Conservation (phyloP, 2,329 filamentous ascomycete species). For the Calonectria pteridis region DNA sequence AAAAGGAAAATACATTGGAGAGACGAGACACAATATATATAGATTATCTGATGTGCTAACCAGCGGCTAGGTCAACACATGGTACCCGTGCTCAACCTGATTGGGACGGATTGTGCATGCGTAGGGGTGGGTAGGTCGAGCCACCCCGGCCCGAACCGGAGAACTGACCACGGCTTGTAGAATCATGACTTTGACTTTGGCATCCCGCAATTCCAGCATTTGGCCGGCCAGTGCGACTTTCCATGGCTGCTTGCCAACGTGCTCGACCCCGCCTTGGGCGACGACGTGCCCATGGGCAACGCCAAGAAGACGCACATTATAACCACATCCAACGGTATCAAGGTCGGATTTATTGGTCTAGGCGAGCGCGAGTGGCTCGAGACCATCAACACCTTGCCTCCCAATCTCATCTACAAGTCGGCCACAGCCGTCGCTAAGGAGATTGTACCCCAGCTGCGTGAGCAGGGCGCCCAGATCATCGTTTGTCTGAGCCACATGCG, state of each 20-base stretch:
- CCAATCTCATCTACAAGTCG: constrained; percentile 84
- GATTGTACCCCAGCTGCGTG: constrained; percentile 78
- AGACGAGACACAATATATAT: background rate
- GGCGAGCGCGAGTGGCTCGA: constrained; percentile 91
- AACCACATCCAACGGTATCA: constrained; percentile 85
- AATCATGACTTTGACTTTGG: constrained; percentile 97
- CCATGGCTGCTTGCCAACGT: constrained; percentile 94
- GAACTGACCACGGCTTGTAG: constrained; percentile 52
- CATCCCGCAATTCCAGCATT: constrained; percentile 80
- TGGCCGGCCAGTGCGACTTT: constrained; percentile 82
- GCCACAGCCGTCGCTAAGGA: constrained; percentile 81
- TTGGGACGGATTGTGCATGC: constrained; percentile 84
- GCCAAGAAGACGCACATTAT: constrained; percentile 82
- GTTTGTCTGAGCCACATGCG: constrained; percentile 87
- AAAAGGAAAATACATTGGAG: background rate
- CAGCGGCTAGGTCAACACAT: constrained; percentile 78
- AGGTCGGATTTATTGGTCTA: constrained; percentile 86
- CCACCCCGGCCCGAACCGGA: constrained; percentile 29
- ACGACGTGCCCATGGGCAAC: constrained; percentile 80
- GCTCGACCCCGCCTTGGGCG: constrained; percentile 83
- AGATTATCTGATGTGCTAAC: background rate
- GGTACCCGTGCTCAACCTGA: constrained; percentile 84
- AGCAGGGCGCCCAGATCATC: constrained; percentile 84
- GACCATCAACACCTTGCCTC: constrained; percentile 88
- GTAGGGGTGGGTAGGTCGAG: constrained; percentile 73